Evolutionary conservation across 2,329 filamentous ascomycete genomes (phyloP).

Genomic region (Phyllosticta paracitricarpa): DNA sequence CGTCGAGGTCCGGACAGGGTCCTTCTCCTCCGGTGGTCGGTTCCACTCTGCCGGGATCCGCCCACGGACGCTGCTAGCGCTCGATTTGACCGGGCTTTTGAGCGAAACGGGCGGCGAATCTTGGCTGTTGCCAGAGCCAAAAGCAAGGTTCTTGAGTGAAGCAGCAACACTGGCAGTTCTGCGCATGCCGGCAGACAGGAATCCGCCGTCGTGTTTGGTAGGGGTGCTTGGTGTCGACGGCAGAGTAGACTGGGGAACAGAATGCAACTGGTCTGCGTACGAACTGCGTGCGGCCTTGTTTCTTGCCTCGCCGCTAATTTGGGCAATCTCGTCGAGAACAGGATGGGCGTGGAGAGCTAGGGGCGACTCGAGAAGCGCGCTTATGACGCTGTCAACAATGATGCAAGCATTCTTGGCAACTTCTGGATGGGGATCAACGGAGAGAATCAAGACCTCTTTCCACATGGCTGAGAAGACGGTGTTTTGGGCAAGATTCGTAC

Average conservation of each 20-base stretch:
- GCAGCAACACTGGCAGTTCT: constrained; percentile 56
- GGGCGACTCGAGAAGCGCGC: constrained; percentile 65
- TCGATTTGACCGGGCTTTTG: constrained; percentile 9
- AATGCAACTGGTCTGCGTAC: constrained; percentile 36
- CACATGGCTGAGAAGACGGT: constrained; percentile 89
- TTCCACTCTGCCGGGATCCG: constrained; percentile 49
- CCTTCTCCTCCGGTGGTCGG: constrained; percentile 64
- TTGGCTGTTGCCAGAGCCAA: constrained; percentile 24
- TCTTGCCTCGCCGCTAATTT: constrained; percentile 26
- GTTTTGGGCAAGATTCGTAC: constrained; percentile 51
- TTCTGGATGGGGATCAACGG: constrained; percentile 89
- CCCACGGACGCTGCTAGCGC: constrained; percentile 28
- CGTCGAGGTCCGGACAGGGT: constrained; percentile 54
- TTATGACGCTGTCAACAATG: constrained; percentile 80
- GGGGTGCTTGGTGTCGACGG: constrained; percentile 39
- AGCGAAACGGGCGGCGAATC: constrained; percentile 17
- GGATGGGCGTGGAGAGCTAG: constrained; percentile 60
- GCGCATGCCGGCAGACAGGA: constrained; percentile 50
- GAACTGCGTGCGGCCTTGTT: constrained; percentile 32
- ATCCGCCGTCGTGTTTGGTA: constrained; percentile 46
- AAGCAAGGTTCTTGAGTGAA: constrained; percentile 52
- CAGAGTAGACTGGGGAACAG: constrained; percentile 28
- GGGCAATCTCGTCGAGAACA: constrained; percentile 62
- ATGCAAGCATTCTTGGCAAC: constrained; percentile 74
- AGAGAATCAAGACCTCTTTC: constrained; percentile 85